These are phyloP conservation scores for Daldinia eschscholtzii DNA, from an alignment of 2,329 filamentous ascomycete species.

Conservation along the genomic window DNA sequence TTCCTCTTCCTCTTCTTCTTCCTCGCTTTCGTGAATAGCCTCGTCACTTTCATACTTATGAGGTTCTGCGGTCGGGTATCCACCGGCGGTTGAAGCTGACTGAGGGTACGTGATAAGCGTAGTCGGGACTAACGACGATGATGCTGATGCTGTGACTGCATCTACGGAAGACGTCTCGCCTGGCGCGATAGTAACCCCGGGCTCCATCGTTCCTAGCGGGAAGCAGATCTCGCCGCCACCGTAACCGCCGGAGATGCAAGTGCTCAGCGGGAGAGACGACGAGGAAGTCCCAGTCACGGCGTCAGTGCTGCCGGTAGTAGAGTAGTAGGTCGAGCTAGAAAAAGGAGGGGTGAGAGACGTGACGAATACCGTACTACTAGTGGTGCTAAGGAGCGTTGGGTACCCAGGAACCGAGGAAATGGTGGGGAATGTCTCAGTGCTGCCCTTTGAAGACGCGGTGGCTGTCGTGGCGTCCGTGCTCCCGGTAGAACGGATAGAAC, in stretches of 20 bases:
- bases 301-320: slow-evolving; percentile 22
- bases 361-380: slow-evolving; percentile 10
- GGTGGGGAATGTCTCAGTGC: slow-evolving; percentile 36
- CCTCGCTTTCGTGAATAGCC: background rate
- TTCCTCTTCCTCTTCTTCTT: background rate
- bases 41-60: slow-evolving; percentile 1
- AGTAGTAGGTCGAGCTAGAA: slow-evolving; percentile 3
- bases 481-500: slow-evolving; percentile 27
- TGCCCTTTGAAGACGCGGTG: slow-evolving; percentile 21
- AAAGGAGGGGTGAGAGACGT: background rate
- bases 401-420: slow-evolving; percentile 12
- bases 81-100: slow-evolving; percentile 8
- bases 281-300: slow-evolving; percentile 25
- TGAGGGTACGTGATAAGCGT: slow-evolving; percentile 34
- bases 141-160: slow-evolving; percentile 24
- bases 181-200: background rate
- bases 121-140: slow-evolving; percentile 27
- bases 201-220: slow-evolving; percentile 17
- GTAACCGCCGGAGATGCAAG: slow-evolving; percentile 40
- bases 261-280: slow-evolving; percentile 12
- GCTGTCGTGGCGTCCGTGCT: slow-evolving; percentile 36
- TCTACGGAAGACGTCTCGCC: slow-evolving; percentile 25
- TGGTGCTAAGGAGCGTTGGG: slow-evolving; percentile 18
- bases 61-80: slow-evolving; percentile 23
- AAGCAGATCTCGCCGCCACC: slow-evolving; percentile 34